Conservation (phyloP, 192 early-diverging fungal genomes). For the Coemansia sp. region DNA sequence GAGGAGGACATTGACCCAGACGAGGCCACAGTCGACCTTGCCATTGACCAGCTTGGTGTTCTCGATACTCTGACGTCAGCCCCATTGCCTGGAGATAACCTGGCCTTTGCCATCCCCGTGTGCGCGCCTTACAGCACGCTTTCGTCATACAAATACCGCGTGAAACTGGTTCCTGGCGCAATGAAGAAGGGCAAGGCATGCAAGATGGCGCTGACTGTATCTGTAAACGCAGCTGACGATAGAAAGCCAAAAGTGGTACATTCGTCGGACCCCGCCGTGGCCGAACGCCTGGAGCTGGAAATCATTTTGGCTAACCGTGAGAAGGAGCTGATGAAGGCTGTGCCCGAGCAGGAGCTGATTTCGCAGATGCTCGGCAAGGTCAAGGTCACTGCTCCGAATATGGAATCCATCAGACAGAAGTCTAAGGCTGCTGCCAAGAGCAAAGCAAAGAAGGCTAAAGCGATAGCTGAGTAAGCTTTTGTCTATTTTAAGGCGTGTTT, state of each 20-base stretch:
- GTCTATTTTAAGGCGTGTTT: no score
- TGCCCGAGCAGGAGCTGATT: conserved; percentile 85
- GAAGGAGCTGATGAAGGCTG: conserved; percentile 75
- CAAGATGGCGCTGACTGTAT: conserved; percentile 59
- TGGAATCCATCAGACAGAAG: conserved; percentile 65
- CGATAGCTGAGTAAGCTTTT: background rate
- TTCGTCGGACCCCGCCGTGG: conserved; percentile 23
- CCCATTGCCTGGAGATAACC: conserved; percentile 77
- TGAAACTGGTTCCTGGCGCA: conserved; percentile 89
- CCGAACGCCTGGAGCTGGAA: conserved; percentile 40
- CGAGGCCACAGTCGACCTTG: conserved; percentile 36
- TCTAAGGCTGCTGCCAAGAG: conserved; percentile 49
- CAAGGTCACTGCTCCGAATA: conserved; percentile 79
- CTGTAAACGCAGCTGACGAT: conserved; percentile 40
- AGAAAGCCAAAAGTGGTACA: conserved; percentile 4
- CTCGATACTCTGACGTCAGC: conserved; percentile 82
- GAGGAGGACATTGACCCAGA: conserved; percentile 32
- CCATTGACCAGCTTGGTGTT: conserved; percentile 57
- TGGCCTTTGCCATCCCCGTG: conserved; percentile 87
- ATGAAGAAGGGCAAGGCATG: conserved; percentile 90
- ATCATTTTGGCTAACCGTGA: conserved; percentile 60
- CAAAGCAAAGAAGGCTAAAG: conserved; percentile 29
- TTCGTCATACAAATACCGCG: conserved; percentile 90
- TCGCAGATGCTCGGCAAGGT: conserved; percentile 85
- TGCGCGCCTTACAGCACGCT: conserved; percentile 90